Base-by-base conservation (phyloP, 2,329 filamentous ascomycete genomes). In the Thyridium curvatum region DNA sequence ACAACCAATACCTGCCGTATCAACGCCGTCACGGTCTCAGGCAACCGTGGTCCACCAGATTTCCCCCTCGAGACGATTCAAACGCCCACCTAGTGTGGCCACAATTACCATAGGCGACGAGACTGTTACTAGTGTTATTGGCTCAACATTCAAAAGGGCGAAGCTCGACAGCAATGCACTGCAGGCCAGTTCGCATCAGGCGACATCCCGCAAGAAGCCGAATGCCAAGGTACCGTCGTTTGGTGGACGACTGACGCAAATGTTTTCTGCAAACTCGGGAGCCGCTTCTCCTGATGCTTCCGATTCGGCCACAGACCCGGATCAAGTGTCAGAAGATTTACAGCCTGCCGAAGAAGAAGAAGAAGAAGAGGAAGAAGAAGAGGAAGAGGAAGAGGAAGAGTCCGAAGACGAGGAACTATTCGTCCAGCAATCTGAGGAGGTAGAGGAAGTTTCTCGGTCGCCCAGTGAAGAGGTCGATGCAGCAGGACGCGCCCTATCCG, bases 21-120 rank as follows among this genome's bases (percentile, higher is more conserved):
- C 52, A 32, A 55, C 52, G 7, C 55, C 61, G 17, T 50, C 55
- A 34, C 54, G 56, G 28, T 46, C 53, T 30, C 51, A 54, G 30
- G 52, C 52, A 10, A 54, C 37, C 18, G 44, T 43, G 12, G 38
- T 41, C 18, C 49, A 26, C 21, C 21, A 26, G 21, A 26, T 26
- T 12, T 47, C 50, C 6, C 35, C 44, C 2, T n/a, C 46, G 6
- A 46, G 49, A 7, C 46, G 50, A 16, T 70, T 74, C 1, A 84
- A 78, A 52, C 72, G 83, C 28, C 64, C 72, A 2, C 62, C 72
- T 18, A 80, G 86, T 50, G 65, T 82, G 37, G 84, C 85, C 15
- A 86, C 83, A 2, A 85, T 91, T 35, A 89, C 83, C 0, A 77
- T 91, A 39, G 86, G 84, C 2, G 71, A 81, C 44, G 73, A 71